These are phyloP conservation scores for Cryptosporidium tyzzeri DNA, from an alignment of 169 alveolate species.

Conservation along the genomic window DNA sequence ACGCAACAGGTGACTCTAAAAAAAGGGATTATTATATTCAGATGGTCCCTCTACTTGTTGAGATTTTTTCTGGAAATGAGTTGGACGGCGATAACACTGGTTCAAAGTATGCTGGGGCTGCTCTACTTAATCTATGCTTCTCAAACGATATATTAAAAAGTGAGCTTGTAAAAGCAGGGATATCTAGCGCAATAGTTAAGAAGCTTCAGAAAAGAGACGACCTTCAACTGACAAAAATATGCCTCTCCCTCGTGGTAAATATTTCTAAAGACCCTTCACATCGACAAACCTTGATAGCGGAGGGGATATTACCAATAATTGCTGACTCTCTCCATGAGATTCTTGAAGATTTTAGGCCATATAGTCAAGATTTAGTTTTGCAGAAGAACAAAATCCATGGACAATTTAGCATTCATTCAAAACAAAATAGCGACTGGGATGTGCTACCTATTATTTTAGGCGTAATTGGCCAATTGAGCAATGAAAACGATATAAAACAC, in stretches of 20 bases:
- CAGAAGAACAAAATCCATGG: background rate
- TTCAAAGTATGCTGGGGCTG: constrained; percentile 55
- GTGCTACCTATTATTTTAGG: constrained; percentile 39
- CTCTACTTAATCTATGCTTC: constrained; percentile 38
- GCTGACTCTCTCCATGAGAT: constrained; percentile 57
- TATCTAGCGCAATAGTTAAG: constrained; percentile 24
- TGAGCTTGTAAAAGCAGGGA: constrained; percentile 41
- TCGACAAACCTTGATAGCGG: constrained; percentile 32
- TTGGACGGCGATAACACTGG: constrained; percentile 23
- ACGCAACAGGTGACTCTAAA: constrained; percentile 42
- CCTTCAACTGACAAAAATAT: constrained; percentile 54
- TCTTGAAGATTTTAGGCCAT: constrained; percentile 28
- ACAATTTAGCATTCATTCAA: background rate
- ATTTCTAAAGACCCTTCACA: constrained; percentile 55
- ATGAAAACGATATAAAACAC: constrained; percentile 36
- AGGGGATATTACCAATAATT: constrained; percentile 45
- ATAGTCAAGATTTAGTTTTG: background rate
- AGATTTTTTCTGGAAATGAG: constrained; percentile 51
- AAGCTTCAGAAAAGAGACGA: constrained; percentile 55
- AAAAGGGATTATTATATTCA: constrained; percentile 58
- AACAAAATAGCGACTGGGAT: constrained; percentile 50
- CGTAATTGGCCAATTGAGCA: constrained; percentile 52
- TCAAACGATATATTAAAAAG: constrained; percentile 42
- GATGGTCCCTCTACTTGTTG: constrained; percentile 57
- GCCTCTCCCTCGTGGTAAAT: constrained; percentile 49